Evolutionary conservation across 106 monocot species (phyloP).

Genomic region (Dendrobium catenatum): DNA sequence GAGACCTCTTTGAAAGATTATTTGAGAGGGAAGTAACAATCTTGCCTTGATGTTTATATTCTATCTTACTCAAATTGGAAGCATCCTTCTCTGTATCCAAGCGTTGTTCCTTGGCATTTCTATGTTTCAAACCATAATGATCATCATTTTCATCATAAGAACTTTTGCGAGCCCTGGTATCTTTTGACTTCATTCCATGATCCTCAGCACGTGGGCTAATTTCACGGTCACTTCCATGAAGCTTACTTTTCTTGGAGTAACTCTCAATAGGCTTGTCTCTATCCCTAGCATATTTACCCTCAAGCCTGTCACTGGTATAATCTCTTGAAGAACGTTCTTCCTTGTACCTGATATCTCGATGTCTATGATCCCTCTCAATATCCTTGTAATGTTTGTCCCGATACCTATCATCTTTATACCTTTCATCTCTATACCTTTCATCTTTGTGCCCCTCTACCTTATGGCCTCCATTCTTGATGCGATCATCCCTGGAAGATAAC

Average conservation of each 20-base stretch:
- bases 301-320: conserved; percentile 36
- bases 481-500: conserved; percentile 38
- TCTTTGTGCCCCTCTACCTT: conserved; percentile 51
- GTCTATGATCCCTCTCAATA: conserved; percentile 45
- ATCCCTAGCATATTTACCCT: conserved; percentile 37
- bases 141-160: conserved; percentile 62
- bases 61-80: conserved; percentile 13
- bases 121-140: conserved; percentile 32
- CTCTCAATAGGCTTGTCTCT: conserved; percentile 34
- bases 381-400: conserved; percentile 44
- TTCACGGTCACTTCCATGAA: conserved; percentile 43
- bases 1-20: conserved; percentile 33
- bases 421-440: conserved; percentile 27
- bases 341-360: conserved; percentile 22
- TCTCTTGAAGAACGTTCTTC: conserved; percentile 38
- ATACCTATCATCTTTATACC: conserved; percentile 29
- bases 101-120: conserved; percentile 30
- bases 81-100: conserved; percentile 29
- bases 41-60: conserved; percentile 19
- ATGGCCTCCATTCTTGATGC: conserved; percentile 34
- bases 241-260: conserved; percentile 44
- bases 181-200: conserved; percentile 24
- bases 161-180: conserved; percentile 44
- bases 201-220: conserved; percentile 36
- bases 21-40: conserved; percentile 24